Evolutionary conservation across 768 basidiomycete species (phyloP).

Genomic region (Tricholomella constricta): DNA sequence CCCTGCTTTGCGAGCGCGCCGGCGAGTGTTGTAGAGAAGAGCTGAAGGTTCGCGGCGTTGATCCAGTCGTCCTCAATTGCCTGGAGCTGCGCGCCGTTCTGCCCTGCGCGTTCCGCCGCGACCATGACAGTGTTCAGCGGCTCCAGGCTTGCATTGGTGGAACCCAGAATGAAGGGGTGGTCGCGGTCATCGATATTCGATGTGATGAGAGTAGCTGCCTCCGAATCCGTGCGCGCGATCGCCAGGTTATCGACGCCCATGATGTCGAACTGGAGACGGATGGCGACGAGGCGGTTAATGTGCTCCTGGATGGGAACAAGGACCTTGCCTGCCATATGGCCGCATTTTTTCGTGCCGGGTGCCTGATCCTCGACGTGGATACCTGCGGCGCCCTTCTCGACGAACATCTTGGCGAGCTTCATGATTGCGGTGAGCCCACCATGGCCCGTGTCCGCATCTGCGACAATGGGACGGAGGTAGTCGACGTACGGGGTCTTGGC

Average conservation of each 20-base stretch:
- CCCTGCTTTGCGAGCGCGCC: slow-evolving; percentile 66
- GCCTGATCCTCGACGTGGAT: slow-evolving; percentile 99
- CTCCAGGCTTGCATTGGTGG: slow-evolving; percentile 70
- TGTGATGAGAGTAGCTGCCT: slow-evolving; percentile 95
- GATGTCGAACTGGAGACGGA: slow-evolving; percentile 96
- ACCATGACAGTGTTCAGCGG: slow-evolving; percentile 82
- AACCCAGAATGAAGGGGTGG: slow-evolving; percentile 94
- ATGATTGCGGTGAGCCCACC: slow-evolving; percentile 97
- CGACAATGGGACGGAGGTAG: slow-evolving; percentile 92
- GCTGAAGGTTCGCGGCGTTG: slow-evolving; percentile 69
- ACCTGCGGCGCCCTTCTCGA: slow-evolving; percentile 97
- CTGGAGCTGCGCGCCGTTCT: slow-evolving; percentile 79
- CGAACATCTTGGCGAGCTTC: slow-evolving; percentile 99
- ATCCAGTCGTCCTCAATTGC: slow-evolving; percentile 90
- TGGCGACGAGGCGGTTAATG: slow-evolving; percentile 96
- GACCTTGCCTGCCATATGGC: slow-evolving; percentile 95
- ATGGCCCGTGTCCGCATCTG: slow-evolving; percentile 98
- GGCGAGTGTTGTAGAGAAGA: slow-evolving; percentile 75
- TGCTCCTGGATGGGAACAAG: slow-evolving; percentile 97
- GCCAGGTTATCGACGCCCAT: slow-evolving; percentile 97
- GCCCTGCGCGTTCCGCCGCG: slow-evolving; percentile 80
- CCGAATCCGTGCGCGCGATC: slow-evolving; percentile 94
- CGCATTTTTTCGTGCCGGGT: slow-evolving; percentile 95
- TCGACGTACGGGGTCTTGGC: slow-evolving; percentile 73
- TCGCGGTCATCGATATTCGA: slow-evolving; percentile 98